Evolutionary conservation across 192 early-diverging fungal species (phyloP), one percentile per base, ranked within the genome.

Genomic region (Rhizophagus clarus): DNA sequence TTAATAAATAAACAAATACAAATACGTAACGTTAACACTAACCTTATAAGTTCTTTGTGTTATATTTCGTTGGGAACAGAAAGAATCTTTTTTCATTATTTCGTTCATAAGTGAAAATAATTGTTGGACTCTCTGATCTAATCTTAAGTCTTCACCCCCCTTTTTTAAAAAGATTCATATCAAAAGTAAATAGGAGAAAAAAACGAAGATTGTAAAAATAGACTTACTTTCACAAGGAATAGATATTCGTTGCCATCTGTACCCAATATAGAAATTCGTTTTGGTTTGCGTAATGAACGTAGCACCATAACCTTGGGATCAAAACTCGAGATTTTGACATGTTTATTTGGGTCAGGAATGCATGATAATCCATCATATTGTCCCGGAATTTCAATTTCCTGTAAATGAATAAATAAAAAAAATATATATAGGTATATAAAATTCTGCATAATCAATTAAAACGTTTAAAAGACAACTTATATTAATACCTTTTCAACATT

Each of bases 91-190:
- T 12, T 61, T 29, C 74, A 95, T 87, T 15, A 94, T 82, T 17
- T 84, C 85, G 73, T 95, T 95, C 94, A 95, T 95, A n/a, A 95
- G 81, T 51, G 85, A 80, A 66, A 95, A 95, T 60, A 95, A 81
- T 68, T 95, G 94, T 68, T 95, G 85, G 34, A 95, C 88, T 74
- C 94, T 85, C 72, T 95, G 94, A 81, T 95, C 94, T 2, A 94
- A 80, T 28, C 94, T 83, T 34, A 95, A 82, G 82, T 95, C 94
- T 77, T 95, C 94, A n/a, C 94, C 94, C 32, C 93, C 94, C 91
- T 93, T 40, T 40, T 37, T 37, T 40, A 6, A 73, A 3, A 61
- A 80, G 14, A 1, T 73, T 9, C 17, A 40, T 22, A 2, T 37
- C 4, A 29, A 11, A 26, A 22, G 2, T 26, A 26, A 62, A 31